These are phyloP conservation scores for Achlya hypogyna DNA, from an alignment of 352 stramenopile species.

Conservation along the genomic window DNA sequence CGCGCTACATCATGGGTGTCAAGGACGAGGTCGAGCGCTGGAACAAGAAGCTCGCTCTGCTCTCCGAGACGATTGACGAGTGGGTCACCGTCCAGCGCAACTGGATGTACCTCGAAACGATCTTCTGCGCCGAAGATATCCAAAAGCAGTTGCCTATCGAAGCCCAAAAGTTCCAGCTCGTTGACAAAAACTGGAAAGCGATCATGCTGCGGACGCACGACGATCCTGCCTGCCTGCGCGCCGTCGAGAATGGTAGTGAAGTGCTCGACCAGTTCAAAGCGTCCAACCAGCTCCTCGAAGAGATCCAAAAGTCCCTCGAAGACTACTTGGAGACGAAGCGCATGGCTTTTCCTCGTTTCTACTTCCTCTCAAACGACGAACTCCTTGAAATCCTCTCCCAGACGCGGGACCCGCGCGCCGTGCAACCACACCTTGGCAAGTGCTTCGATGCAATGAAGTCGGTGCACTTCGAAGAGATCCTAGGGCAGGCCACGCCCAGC, in stretches of 20 bases:
- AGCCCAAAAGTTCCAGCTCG: conserved; percentile 73
- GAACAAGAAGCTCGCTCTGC: conserved; percentile 78
- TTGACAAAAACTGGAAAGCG: conserved; percentile 81
- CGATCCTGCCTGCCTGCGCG: conserved; percentile 67
- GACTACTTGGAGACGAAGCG: conserved; percentile 90
- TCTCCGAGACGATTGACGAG: conserved; percentile 77
- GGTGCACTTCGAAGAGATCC: conserved; percentile 66
- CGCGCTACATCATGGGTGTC: conserved; percentile 84
- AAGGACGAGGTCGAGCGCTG: conserved; percentile 86
- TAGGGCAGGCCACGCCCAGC: conserved; percentile 24
- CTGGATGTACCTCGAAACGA: conserved; percentile 87
- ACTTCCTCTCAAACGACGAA: conserved; percentile 90
- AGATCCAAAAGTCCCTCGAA: conserved; percentile 88
- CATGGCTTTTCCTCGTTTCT: conserved; percentile 88
- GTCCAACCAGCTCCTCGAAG: conserved; percentile 80
- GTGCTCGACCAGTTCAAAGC: conserved; percentile 77
- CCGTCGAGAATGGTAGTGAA: conserved; percentile 57
- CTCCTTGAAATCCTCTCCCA: conserved; percentile 87
- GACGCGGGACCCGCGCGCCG: conserved; percentile 79
- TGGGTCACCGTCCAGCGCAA: conserved; percentile 78
- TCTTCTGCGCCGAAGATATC: conserved; percentile 84
- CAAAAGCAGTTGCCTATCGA: conserved; percentile 82
- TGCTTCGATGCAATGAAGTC: conserved; percentile 91
- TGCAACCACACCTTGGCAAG: conserved; percentile 86
- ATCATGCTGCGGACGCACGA: conserved; percentile 73